Evolutionary conservation across 2,329 filamentous ascomycete genomes (phyloP).

Genomic region (Penicillium sp.): DNA sequence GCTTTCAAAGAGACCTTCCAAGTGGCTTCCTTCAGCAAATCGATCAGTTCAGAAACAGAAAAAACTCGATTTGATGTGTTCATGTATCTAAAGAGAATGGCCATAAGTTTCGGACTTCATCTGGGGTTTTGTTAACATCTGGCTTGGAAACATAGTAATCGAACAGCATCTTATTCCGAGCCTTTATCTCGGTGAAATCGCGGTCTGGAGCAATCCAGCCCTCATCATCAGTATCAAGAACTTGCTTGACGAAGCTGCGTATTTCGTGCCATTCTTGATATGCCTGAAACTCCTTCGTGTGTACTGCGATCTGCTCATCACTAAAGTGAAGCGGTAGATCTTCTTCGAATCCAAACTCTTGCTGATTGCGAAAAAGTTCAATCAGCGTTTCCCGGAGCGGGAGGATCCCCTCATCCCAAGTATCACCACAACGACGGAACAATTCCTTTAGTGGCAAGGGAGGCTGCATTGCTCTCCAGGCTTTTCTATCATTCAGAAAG

Average conservation of each 20-base stretch:
- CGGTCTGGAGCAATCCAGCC: not conserved
- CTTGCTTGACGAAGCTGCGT: slow-evolving; percentile 21
- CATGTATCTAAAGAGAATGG: not conserved
- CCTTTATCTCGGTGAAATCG: slow-evolving; percentile 24
- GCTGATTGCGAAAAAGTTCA: slow-evolving; percentile 21
- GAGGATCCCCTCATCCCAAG: slow-evolving; percentile 28
- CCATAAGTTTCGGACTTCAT: slow-evolving; percentile 1
- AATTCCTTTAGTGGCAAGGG: slow-evolving; percentile 8
- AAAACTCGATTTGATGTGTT: not conserved
- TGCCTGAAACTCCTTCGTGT: not conserved
- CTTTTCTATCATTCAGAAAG: slow-evolving; percentile 14
- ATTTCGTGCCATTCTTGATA: slow-evolving; percentile 27
- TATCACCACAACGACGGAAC: slow-evolving; percentile 23
- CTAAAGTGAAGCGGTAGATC: not conserved
- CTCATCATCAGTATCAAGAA: slow-evolving; percentile 29
- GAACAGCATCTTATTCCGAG: slow-evolving; percentile 21
- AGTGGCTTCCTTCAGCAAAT: no score
- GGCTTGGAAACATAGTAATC: slow-evolving; percentile 2
- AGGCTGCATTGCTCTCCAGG: slow-evolving; percentile 11
- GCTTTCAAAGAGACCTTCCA: no score
- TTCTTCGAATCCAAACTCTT: slow-evolving; percentile 19
- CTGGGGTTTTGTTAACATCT: not conserved
- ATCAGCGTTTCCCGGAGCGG: slow-evolving; percentile 31
- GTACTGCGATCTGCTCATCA: not conserved
- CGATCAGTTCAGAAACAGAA: no score